These are phyloP conservation scores for Penicillium sp. DNA, from an alignment of 2,329 filamentous ascomycete species.

Conservation along the genomic window DNA sequence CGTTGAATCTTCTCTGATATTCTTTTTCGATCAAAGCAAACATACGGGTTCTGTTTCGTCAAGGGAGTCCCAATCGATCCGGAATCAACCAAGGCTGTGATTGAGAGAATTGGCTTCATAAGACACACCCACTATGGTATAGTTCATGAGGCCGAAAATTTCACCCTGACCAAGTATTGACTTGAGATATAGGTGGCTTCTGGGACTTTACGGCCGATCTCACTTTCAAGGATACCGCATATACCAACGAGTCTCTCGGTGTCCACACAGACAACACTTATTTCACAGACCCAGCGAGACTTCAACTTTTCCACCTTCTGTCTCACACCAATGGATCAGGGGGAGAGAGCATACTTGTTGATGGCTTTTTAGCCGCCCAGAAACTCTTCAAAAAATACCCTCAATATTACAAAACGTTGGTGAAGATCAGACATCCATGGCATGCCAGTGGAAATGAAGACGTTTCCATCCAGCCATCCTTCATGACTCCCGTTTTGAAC, in stretches of 20 bases:
- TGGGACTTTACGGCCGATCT: constrained; percentile 91
- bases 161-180: background rate
- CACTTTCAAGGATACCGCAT: constrained; percentile 85
- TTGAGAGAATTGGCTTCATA: constrained; percentile 84
- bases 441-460: constrained; percentile 89
- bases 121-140: constrained; percentile 88
- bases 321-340: constrained; percentile 71
- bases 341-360: constrained; percentile 80
- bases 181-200: constrained; percentile 57
- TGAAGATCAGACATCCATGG: constrained; percentile 64
- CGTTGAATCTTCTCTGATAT: background rate
- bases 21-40: constrained; percentile 52
- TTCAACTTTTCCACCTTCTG: constrained; percentile 91
- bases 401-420: constrained; percentile 62
- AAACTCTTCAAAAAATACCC: constrained; percentile 61
- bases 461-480: constrained; percentile 75
- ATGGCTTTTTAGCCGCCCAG: constrained; percentile 76
- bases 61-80: constrained; percentile 70
- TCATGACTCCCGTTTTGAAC: constrained; percentile 73
- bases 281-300: constrained; percentile 86
- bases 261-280: constrained; percentile 96
- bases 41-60: constrained; percentile 78
- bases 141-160: background rate
- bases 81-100: constrained; percentile 71
- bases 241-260: constrained; percentile 80